These are phyloP conservation scores for Fusarium cicatricum DNA, from an alignment of 2,329 filamentous ascomycete species.

Conservation along the genomic window DNA sequence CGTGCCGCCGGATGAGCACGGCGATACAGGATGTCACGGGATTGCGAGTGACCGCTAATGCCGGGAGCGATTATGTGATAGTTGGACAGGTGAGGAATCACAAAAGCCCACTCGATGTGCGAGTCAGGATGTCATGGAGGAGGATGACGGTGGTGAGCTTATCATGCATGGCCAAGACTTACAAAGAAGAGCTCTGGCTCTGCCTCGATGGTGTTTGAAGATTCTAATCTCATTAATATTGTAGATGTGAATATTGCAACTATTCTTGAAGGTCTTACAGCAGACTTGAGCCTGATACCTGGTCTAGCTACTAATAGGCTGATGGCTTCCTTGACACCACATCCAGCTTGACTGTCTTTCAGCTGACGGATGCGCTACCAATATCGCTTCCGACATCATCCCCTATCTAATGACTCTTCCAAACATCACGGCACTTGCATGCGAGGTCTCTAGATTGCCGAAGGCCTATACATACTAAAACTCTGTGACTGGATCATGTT, in stretches of 20 bases:
- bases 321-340: not conserved
- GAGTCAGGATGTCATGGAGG: constrained; percentile 46
- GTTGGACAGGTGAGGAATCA: constrained; percentile 46
- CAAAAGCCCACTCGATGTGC: constrained; percentile 46
- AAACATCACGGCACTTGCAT: not conserved
- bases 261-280: not conserved
- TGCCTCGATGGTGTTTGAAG: not conserved
- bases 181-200: constrained; percentile 39
- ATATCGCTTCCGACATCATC: not conserved
- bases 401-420: not conserved
- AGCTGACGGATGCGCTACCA: constrained; percentile 1
- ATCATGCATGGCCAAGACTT: constrained; percentile 43
- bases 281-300: not conserved
- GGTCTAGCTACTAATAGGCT: not conserved
- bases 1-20: constrained; percentile 46
- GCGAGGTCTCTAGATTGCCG: constrained; percentile 2
- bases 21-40: constrained; percentile 46
- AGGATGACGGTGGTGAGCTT: constrained; percentile 44
- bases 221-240: constrained; percentile 5
- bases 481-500: not conserved
- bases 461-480: not conserved
- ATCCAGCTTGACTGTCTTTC: not conserved
- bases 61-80: constrained; percentile 53
- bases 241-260: not conserved
- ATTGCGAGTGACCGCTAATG: constrained; percentile 51